Evolutionary conservation across 1,284 basidiomycete genomes (phyloP), one percentile per base, ranked within the genome.

Genomic region (Farysia itapuensis): DNA sequence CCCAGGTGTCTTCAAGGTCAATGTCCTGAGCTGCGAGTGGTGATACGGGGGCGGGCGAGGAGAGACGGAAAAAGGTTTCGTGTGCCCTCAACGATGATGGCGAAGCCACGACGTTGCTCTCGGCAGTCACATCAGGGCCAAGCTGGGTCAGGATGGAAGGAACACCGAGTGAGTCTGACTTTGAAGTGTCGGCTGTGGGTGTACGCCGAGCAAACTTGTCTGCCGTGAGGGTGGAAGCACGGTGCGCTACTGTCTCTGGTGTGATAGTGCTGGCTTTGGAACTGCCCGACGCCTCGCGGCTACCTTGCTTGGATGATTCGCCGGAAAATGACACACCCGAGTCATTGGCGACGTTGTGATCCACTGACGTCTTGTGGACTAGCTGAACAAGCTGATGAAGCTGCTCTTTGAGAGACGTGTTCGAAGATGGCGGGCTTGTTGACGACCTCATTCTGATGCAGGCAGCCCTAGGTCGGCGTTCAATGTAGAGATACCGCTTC

Each of bases 231-330:
- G 45, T 66, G 22, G 40, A 43, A 5, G 53, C 40, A 14, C 54
- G 43, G 26, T 37, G 42, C 4, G 44, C 44, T 20, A 44, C 41
- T 9, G 42, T 44, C 20, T 54, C 53, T 8, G 58, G 50, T n/a
- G 53, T 53, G 53, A 58, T 60, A 29, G 64, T 56, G 42, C 52
- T 63, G 30, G 59, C 49, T 39, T 47, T 40, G 4, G 59, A 58
- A 45, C 61, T 47, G 8, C 48, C 57, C 5, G 51, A 54, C 12
- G 44, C 46, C 39, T 48, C 39, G 11, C 49, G 51, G 19, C 15
- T 14, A 14, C 11, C 18, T 23, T 13, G 5, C 5, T 25, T 16
- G 5, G 37, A 35, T 11, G 32, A 15, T n/a, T 46, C 45, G 23
- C 30, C 34, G 6, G 41, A 43, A 19, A 67, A 56, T 2, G 60